Conservation (phyloP, 208 protist genomes). For the Leishmania arabica region DNA sequence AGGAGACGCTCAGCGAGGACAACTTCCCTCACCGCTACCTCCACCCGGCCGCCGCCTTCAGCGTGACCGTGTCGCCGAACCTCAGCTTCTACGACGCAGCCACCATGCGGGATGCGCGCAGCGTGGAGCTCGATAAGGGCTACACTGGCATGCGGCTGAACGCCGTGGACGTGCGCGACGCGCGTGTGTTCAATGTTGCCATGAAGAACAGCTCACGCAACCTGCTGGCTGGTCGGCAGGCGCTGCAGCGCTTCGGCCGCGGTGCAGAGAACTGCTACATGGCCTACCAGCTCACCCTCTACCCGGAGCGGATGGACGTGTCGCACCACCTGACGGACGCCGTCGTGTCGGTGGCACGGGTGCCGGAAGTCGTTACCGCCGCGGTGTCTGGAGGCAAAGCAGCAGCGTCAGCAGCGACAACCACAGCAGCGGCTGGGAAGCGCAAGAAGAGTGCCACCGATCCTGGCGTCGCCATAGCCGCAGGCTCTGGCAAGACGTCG, state of each 20-base stretch:
- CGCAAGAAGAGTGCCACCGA: conserved; percentile 8
- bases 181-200: conserved; percentile 79
- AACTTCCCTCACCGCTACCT: conserved; percentile 87
- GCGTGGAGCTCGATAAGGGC: conserved; percentile 60
- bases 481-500: background rate
- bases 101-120: conserved; percentile 49
- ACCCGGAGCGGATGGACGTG: conserved; percentile 64
- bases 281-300: conserved; percentile 78
- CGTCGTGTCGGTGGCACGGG: conserved; percentile 43
- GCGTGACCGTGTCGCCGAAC: conserved; percentile 44
- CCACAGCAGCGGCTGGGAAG: background rate
- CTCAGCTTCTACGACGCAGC: conserved; percentile 52
- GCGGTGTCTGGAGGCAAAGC: background rate
- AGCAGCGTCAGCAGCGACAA: background rate
- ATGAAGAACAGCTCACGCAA: conserved; percentile 76
- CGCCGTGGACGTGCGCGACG: conserved; percentile 56
- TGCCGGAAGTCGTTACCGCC: background rate
- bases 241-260: conserved; percentile 60
- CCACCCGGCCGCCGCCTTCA: conserved; percentile 70
- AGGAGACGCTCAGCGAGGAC: conserved; percentile 80
- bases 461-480: background rate
- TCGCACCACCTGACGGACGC: conserved; percentile 62
- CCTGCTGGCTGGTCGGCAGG: conserved; percentile 60
- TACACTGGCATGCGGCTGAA: conserved; percentile 76
- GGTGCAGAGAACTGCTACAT: conserved; percentile 63